Base-by-base conservation (phyloP, 495 filamentous ascomycete genomes). In the Alectoria sarmentosa region DNA sequence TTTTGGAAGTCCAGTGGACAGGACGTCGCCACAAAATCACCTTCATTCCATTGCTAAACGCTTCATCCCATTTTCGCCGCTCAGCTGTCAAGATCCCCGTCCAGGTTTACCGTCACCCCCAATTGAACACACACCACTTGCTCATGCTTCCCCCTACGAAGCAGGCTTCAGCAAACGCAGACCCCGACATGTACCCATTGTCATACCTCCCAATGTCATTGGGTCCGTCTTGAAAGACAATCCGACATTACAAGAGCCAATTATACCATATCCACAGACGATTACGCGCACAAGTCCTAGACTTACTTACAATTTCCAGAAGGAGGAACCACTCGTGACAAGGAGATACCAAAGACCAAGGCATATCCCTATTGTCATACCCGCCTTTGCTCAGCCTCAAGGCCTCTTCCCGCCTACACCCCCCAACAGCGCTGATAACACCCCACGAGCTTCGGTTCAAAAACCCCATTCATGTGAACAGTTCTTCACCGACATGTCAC, bases 351-450 rank as follows among this genome's bases (percentile, higher is more conserved):
- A 28, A 58, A 58, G 63, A 69, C 63, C 62, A 57, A 54, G 69
- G 34, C 66, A 71, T 57, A 69, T 68, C 52, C 68, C 65, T n/a
- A 71, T 71, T 44, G 56, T 67, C 7, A 71, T 71, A 44, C 69
- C 69, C n/a, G 58, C 66, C n/a, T 70, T 69, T 48, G 69, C 68
- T 58, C 65, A 71, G 37, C 69, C 69, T 28, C 41, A 60, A 6
- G 62, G 62, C 15, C 34, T 61, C 34, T 59, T 59, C 26, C 64
- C 62, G 32, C 69, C 66, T n/a, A 62, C 67, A 39, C 68, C 70
- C 36, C 46, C 64, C 37, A 58, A 49, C 23, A 70, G 68, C 60
- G 44, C 44, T 15, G 17, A 42, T 26, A 68, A 41, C 55, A 72
- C 68, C 41, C 70, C 68, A 15, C 61, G 65, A 58, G 56, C 61